phyloP scores from a whole-genome alignment of 2,329 filamentous ascomycete genomes.

The Capronia americana region DNA sequence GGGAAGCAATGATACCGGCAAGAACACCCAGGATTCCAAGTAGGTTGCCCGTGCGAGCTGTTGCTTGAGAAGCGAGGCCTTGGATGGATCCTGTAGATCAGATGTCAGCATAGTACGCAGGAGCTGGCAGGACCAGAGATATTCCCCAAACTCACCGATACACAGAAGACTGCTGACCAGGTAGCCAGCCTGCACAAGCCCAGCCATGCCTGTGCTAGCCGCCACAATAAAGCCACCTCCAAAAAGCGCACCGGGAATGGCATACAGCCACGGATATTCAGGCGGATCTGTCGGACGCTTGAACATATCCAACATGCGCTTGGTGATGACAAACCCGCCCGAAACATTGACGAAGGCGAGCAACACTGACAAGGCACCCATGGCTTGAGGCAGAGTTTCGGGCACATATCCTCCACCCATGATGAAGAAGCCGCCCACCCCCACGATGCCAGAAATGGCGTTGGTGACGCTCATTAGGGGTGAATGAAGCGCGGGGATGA shows the following conservation, averaged over 20 bases:
- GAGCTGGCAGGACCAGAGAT: neutral
- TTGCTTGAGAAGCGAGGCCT: constrained; percentile 79
- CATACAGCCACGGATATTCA: constrained; percentile 88
- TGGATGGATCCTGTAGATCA: constrained; percentile 65
- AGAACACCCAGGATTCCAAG: constrained; percentile 85
- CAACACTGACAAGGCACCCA: constrained; percentile 80
- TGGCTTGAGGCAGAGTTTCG: constrained; percentile 76
- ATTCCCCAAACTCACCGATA: constrained; percentile 55
- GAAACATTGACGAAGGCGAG: constrained; percentile 88
- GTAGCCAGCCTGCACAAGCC: constrained; percentile 86
- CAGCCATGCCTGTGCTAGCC: constrained; percentile 79
- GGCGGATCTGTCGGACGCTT: constrained; percentile 82
- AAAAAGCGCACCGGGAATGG: constrained; percentile 76
- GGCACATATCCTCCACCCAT: constrained; percentile 82
- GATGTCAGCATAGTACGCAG: neutral
- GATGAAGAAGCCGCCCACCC: constrained; percentile 85
- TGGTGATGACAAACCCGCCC: constrained; percentile 89
- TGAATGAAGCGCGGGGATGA: constrained; percentile 80
- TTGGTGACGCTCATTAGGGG: constrained; percentile 94
- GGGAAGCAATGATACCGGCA: constrained; percentile 80
- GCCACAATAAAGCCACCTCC: constrained; percentile 82
- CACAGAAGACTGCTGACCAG: constrained; percentile 83
- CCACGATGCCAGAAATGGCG: constrained; percentile 88
- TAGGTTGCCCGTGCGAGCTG: constrained; percentile 83
- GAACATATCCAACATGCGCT: constrained; percentile 93